Conservation (phyloP, 805 yeast species). For the Ogataea haglerorum region DNA sequence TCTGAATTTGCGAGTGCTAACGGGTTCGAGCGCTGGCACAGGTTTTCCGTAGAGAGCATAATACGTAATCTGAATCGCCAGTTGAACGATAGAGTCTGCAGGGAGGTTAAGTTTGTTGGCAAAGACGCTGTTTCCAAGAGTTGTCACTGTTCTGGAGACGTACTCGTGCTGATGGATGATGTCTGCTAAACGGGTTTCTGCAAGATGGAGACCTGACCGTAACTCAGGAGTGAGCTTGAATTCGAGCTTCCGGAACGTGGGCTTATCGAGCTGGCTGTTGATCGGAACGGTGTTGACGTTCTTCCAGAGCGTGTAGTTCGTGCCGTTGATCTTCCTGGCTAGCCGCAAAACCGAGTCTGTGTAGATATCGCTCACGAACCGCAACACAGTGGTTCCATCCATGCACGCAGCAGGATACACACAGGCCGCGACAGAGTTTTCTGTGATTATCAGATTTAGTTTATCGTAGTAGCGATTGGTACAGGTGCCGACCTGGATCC, state of each 20-base stretch:
- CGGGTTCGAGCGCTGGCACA: slow-evolving; percentile 40
- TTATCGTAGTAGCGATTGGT: slow-evolving; percentile 61
- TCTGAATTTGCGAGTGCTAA: slow-evolving; percentile 63
- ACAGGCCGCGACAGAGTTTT: slow-evolving; percentile 56
- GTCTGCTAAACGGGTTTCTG: slow-evolving; percentile 58
- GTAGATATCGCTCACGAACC: slow-evolving; percentile 56
- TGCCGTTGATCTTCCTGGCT: slow-evolving; percentile 56
- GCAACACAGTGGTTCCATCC: slow-evolving; percentile 56
- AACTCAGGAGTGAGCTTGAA: slow-evolving; percentile 46
- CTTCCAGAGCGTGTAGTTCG: slow-evolving; percentile 52
- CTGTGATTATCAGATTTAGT: slow-evolving; percentile 49
- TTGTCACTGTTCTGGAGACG: slow-evolving; percentile 33
- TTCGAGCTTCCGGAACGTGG: slow-evolving; percentile 25
- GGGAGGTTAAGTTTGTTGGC: slow-evolving; percentile 40
- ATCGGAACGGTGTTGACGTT: slow-evolving; percentile 37
- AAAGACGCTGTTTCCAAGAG: slow-evolving; percentile 34
- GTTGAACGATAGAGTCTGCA: slow-evolving; percentile 50
- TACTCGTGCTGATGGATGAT: slow-evolving; percentile 57
- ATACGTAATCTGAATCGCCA: slow-evolving; percentile 50
- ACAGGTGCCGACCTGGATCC: slow-evolving; percentile 54
- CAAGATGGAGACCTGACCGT: slow-evolving; percentile 46
- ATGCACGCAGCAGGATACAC: slow-evolving; percentile 57
- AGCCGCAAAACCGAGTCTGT: slow-evolving; percentile 55
- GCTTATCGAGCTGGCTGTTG: slow-evolving; percentile 36
- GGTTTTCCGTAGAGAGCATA: slow-evolving; percentile 54